Evolutionary conservation across 2,329 filamentous ascomycete species (phyloP), one percentile per base, ranked within the genome.

Genomic region (Incumbomyces delicatus): DNA sequence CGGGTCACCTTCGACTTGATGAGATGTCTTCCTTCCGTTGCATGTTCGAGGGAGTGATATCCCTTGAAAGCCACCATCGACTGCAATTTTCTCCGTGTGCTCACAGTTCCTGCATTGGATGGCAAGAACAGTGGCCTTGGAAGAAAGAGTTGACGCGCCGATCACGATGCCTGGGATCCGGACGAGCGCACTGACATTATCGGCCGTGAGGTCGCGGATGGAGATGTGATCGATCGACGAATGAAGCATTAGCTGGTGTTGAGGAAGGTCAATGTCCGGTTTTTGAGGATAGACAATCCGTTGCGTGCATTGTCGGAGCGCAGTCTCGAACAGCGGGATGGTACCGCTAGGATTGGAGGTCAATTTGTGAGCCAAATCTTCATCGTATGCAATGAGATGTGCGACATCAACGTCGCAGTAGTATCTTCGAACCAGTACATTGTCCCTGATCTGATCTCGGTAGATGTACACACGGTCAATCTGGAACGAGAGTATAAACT

Each of bases 151-250:
- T 1, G 90, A 95, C 39, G 92, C 92, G 39, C 92, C 90, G 55
- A 98, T 98, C 50, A 98, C 87, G 54, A 98, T 98, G 42, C 92
- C 94, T 1, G 92, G 92, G 48, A 98, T 94, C 47, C 90, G 81
- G 33, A 98, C 90, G n/a, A 98, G 82, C 57, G 88, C 83, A 4
- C 90, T 88, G 56, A 98, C 94, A 53, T 87, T 90, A 53, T 85
- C 83, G 7, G 92, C 94, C 58, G 94, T 92, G 33, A 98, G 77
- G 56, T 95, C 88, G 54, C 92, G 85, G 58, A 98, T 96, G 0
- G 90, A 92, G 27, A 89, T 87, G 63, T 94, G 82, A 44, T 90
- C 83, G 54, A 88, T 88, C 49, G 82, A 86, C 43, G 92, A 96
- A 67, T 96, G 89, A 41, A 98, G 80, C 47, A 98, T 84, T 27